These are phyloP conservation scores for Phytophthora pseudosyringae DNA, from an alignment of 352 stramenopile genomes.

Conservation along the genomic window DNA sequence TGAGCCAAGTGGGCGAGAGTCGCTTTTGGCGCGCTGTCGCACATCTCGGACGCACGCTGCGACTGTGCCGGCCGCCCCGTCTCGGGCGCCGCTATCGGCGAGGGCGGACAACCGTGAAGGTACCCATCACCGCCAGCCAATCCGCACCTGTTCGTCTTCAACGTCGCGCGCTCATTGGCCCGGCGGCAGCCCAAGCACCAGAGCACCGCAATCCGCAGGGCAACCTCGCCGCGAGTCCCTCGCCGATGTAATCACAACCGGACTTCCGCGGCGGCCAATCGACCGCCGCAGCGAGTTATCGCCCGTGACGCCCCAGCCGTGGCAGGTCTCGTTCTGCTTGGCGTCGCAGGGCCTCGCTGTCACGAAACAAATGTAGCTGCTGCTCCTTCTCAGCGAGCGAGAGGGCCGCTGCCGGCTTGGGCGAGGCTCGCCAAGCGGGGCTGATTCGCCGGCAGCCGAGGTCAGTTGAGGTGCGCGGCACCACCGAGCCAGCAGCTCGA, in stretches of 20 bases:
- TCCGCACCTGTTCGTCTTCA: slow-evolving; percentile 15
- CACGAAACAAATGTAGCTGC: background rate
- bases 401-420: background rate
- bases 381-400: slow-evolving; percentile 6
- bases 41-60: too few relatives aligned
- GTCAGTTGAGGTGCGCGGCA: too few relatives aligned
- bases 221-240: background rate
- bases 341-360: background rate
- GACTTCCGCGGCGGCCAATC: background rate
- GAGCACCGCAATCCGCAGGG: too few relatives aligned
- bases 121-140: slow-evolving; percentile 28
- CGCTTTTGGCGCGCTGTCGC: too few relatives aligned
- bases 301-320: slow-evolving; percentile 12
- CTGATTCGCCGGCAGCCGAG: too few relatives aligned
- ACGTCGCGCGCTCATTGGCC: slow-evolving; percentile 7
- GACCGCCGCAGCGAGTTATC: slow-evolving; percentile 13
- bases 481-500: too few relatives aligned
- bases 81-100: background rate
- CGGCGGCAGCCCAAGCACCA: too few relatives aligned
- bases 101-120: slow-evolving; percentile 30
- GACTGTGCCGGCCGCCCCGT: too few relatives aligned
- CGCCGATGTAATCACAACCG: background rate
- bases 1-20: too few relatives aligned
- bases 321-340: background rate
- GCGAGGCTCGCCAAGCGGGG: too few relatives aligned